Percentiles rank a stretch among this genome's conserved stretches.
Conservation (phyloP, 208 protist genomes). For the Acanthamoeba triangularis region DNA sequence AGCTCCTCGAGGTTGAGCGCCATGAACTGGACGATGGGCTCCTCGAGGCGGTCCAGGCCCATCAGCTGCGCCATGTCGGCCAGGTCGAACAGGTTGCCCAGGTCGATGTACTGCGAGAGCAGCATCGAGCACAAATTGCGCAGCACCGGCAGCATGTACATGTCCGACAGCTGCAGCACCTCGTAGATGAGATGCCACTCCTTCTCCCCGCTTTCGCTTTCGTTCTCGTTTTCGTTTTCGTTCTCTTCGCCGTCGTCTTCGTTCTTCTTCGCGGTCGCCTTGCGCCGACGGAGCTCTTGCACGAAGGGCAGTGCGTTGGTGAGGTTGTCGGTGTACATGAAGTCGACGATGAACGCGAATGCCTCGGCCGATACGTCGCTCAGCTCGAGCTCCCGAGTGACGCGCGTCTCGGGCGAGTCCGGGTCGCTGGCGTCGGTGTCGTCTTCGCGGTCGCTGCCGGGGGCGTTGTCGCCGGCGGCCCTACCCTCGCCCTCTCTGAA, state of each 20-base stretch:
- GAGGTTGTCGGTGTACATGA: constrained; percentile 49
- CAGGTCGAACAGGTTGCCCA: constrained; percentile 35
- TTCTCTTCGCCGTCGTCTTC: constrained; percentile 22
- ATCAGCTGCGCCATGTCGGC: background rate
- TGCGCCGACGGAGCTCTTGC: constrained; percentile 1
- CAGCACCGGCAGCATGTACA: constrained; percentile 36
- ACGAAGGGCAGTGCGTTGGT: constrained; percentile 30
- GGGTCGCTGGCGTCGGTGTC: background rate
- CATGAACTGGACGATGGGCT: background rate
- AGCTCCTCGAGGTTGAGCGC: constrained; percentile 32
- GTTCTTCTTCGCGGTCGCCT: background rate
- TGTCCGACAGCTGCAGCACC: background rate
- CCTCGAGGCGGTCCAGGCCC: background rate
- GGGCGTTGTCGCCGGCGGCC: background rate
- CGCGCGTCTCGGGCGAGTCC: too few species aligned
- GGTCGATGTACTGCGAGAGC: background rate
- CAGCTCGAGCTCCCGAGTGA: background rate
- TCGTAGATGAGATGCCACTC: constrained; percentile 3
- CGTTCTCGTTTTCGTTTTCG: background rate
- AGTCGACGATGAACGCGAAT: constrained; percentile 63
- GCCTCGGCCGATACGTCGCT: constrained; percentile 6
- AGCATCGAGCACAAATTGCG: background rate
- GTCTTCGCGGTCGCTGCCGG: background rate
- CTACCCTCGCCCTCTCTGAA: constrained; percentile 23
- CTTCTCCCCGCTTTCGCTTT: background rate